Conservation (phyloP, 441 rosid species). For the Melastoma candidum region DNA sequence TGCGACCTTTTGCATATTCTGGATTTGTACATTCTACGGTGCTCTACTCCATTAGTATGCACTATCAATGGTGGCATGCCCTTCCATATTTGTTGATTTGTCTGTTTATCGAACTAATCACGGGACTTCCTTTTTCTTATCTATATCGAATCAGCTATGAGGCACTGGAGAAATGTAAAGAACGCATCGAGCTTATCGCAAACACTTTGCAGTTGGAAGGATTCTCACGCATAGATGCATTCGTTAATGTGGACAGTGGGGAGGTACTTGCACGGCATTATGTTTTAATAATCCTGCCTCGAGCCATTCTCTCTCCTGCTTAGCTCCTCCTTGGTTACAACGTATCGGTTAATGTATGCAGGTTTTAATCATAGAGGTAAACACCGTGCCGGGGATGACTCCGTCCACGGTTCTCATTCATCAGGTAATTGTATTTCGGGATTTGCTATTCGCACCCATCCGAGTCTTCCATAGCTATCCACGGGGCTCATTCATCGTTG, state of each 20-base stretch:
- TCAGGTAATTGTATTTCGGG: conserved; percentile 39
- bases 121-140: background rate
- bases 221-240: conserved; percentile 88
- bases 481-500: background rate
- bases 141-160: conserved; percentile 31
- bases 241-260: conserved; percentile 79
- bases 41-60: background rate
- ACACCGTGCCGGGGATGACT: conserved; percentile 96
- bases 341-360: conserved; percentile 19
- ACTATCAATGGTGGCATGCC: background rate
- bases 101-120: background rate
- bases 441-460: background rate
- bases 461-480: no score
- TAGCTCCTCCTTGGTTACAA: background rate
- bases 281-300: background rate
- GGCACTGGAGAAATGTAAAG: conserved; percentile 61
- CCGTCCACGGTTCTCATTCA: conserved; percentile 93
- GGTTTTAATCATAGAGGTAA: conserved; percentile 84
- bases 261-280: conserved; percentile 42
- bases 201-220: conserved; percentile 72
- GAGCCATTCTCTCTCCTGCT: background rate
- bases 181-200: conserved; percentile 68
- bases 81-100: background rate
- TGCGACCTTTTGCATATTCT: no score
- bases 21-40: no score